Conservation (phyloP, 805 yeast species). For the Candida arabinofermentans region DNA sequence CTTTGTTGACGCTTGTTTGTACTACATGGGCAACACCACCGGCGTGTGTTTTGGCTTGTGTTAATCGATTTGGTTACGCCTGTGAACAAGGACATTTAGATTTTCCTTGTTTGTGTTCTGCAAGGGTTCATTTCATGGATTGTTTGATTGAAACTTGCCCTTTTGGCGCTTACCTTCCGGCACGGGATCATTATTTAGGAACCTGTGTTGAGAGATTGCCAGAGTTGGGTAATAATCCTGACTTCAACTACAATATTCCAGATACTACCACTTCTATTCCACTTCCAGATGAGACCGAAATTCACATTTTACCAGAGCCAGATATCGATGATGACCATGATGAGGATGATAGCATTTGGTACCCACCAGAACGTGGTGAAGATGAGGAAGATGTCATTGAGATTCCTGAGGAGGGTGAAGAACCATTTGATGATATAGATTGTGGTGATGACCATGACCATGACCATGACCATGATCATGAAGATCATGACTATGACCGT, state of each 20-base stretch:
- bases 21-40: slow-evolving; percentile 21
- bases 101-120: slow-evolving; percentile 34
- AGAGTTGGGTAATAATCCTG: slow-evolving; percentile 16
- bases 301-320: no score
- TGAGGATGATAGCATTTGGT: neutral
- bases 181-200: slow-evolving; percentile 47
- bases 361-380: neutral
- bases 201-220: slow-evolving; percentile 40
- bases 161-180: slow-evolving; percentile 37
- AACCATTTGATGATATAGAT: no score
- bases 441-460: neutral
- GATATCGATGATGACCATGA: slow-evolving; percentile 1
- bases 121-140: slow-evolving; percentile 24
- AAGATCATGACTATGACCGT: neutral
- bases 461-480: neutral
- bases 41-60: slow-evolving; percentile 23
- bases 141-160: slow-evolving; percentile 42
- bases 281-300: neutral
- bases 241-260: slow-evolving; percentile 18
- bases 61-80: slow-evolving; percentile 12
- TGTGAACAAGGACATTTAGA: slow-evolving; percentile 25
- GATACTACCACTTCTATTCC: neutral
- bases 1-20: neutral
- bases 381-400: neutral
- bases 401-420: no score